Evolutionary conservation across 2,329 filamentous ascomycete genomes (phyloP).

Genomic region (Cladosporium sp.): DNA sequence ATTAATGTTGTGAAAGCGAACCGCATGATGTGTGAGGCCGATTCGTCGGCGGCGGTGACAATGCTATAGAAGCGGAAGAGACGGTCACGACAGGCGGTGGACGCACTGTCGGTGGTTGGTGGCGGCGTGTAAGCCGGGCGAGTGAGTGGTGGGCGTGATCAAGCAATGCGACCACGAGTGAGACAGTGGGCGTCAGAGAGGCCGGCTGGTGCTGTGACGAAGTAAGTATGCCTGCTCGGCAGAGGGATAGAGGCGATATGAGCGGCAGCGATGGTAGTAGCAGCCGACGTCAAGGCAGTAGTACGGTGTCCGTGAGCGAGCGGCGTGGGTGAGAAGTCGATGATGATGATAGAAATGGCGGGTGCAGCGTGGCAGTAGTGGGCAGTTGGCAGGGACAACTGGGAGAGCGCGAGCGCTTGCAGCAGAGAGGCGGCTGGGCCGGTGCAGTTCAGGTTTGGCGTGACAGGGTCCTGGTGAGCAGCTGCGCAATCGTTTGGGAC

Average conservation of each 20-base stretch:
- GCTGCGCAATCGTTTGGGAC: constrained; percentile 4
- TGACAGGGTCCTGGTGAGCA: constrained; percentile 2
- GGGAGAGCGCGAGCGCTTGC: not conserved
- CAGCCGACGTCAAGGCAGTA: not conserved
- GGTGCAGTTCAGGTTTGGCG: constrained; percentile 2
- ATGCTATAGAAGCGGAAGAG: not conserved
- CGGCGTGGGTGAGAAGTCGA: constrained; percentile 1
- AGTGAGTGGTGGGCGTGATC: constrained; percentile 5
- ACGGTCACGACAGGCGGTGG: constrained; percentile 3
- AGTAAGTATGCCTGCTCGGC: not conserved
- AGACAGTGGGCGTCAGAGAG: constrained; percentile 10
- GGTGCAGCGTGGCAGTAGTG: not conserved
- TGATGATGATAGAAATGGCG: constrained; percentile 6
- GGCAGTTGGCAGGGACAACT: constrained; percentile 5
- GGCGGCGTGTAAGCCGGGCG: constrained; percentile 3
- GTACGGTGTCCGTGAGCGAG: constrained; percentile 2
- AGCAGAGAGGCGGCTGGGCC: not conserved
- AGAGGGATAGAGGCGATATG: not conserved
- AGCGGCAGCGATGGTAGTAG: not conserved
- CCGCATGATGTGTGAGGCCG: constrained; percentile 7
- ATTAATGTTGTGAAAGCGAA: constrained; percentile 14
- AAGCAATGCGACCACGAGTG: constrained; percentile 6
- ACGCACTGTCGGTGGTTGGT: not conserved
- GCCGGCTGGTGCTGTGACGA: not conserved
- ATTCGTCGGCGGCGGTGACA: constrained; percentile 6